Percentiles rank a stretch among this genome's conserved stretches.
Evolutionary conservation across 148 eudicot species (phyloP).

Genomic region (Rhododendron williamsianum): DNA sequence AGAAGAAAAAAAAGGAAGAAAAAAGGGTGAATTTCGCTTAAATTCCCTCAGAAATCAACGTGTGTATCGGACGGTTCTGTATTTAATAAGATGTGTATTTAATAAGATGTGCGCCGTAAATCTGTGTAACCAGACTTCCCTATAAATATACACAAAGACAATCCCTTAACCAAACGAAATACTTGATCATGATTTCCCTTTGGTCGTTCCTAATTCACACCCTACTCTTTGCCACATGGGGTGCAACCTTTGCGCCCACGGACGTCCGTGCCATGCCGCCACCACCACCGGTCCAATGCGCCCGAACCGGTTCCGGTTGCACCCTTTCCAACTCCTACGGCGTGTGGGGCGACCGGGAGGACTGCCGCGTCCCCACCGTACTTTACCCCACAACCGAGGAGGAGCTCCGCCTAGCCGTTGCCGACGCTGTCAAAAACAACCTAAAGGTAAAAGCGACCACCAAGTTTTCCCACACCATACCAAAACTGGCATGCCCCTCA

Average conservation of each 20-base stretch:
- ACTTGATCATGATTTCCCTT: neutral
- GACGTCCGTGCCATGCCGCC: constrained; percentile 45
- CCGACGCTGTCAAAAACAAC: constrained; percentile 41
- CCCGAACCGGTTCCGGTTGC: constrained; percentile 40
- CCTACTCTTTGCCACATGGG: neutral
- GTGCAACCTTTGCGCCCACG: neutral
- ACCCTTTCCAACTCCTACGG: constrained; percentile 62
- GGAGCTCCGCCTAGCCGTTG: constrained; percentile 49
- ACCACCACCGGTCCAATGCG: constrained; percentile 47
- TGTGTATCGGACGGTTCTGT: neutral
- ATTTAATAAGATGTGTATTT: too few species aligned
- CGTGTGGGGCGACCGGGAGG: constrained; percentile 58
- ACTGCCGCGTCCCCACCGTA: constrained; percentile 33
- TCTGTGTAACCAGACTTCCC: neutral
- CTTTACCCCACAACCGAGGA: constrained; percentile 56
- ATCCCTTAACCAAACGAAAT: neutral
- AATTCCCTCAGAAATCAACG: neutral
- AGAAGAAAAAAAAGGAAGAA: too few species aligned
- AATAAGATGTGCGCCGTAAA: too few species aligned
- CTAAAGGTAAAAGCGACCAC: constrained; percentile 58
- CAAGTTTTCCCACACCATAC: constrained; percentile 72
- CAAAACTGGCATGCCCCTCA: constrained; percentile 58
- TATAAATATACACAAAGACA: neutral
- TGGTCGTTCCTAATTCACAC: neutral
- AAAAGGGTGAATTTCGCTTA: neutral